Percentiles rank a stretch among this genome's conserved stretches.
Conservation (phyloP, 306 rosid species). For the Castanea crenata region DNA sequence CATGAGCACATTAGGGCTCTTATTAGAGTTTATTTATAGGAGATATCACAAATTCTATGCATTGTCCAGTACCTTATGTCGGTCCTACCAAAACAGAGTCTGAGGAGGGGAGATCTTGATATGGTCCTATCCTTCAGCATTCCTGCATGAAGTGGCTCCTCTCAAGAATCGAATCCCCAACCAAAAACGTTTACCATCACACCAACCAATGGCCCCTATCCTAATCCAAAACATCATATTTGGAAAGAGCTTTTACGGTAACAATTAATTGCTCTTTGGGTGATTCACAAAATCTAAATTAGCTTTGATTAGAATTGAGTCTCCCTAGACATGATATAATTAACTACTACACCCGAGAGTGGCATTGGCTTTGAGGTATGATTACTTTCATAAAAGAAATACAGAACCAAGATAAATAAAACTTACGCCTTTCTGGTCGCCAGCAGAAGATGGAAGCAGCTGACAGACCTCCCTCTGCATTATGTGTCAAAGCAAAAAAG, state of each 20-base stretch:
- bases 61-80: not conserved
- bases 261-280: not conserved
- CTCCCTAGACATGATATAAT: not conserved
- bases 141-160: not conserved
- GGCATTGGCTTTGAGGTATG: not conserved
- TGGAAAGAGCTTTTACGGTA: not conserved
- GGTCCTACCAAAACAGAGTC: not conserved
- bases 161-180: not conserved
- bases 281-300: not conserved
- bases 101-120: not conserved
- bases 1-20: not conserved
- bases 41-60: not conserved
- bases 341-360: not conserved
- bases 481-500: constrained; percentile 23
- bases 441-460: constrained; percentile 69
- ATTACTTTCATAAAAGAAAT: not conserved
- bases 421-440: constrained; percentile 75
- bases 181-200: not conserved
- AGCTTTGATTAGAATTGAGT: not conserved
- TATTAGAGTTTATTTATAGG: not conserved
- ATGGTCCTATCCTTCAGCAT: not conserved
- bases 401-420: constrained; percentile 14
- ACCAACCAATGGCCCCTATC: not conserved
- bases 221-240: not conserved
- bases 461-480: constrained; percentile 91